These are phyloP conservation scores for Creolimax fragrantissima DNA, from an alignment of 78 protist species.

Conservation along the genomic window DNA sequence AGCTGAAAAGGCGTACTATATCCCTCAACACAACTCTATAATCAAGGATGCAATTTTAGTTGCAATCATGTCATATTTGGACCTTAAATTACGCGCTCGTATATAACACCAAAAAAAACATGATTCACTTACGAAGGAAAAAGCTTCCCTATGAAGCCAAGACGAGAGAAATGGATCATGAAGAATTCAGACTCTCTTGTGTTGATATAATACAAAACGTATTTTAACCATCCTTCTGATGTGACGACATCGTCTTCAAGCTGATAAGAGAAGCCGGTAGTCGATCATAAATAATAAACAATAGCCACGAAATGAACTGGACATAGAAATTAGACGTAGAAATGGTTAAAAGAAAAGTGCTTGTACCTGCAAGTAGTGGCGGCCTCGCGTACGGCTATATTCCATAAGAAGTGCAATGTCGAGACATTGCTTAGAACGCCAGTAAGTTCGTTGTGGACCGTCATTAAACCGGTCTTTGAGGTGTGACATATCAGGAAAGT, in stretches of 20 bases:
- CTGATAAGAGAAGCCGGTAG: neutral
- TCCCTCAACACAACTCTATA: neutral
- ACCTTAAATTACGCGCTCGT: no score
- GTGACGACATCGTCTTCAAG: neutral
- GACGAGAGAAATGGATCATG: neutral
- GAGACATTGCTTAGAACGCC: slow-evolving; percentile 16
- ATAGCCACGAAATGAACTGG: neutral
- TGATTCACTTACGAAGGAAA: slow-evolving; percentile 1
- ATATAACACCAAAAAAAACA: no score
- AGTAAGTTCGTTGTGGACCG: neutral
- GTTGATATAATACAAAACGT: neutral
- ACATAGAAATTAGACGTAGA: neutral
- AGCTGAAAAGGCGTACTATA: neutral
- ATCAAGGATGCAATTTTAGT: no score
- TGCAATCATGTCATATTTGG: no score
- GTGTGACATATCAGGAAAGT: neutral
- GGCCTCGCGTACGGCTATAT: slow-evolving; percentile 1
- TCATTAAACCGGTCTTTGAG: neutral
- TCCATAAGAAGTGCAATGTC: slow-evolving; percentile 15
- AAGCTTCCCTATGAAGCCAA: slow-evolving; percentile 1
- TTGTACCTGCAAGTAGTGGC: neutral
- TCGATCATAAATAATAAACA: neutral
- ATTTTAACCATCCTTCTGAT: neutral
- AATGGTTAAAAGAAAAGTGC: neutral
- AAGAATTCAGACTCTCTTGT: neutral